These are phyloP conservation scores for Corymbia maculata DNA, from an alignment of 345 rosid species.

Conservation along the genomic window DNA sequence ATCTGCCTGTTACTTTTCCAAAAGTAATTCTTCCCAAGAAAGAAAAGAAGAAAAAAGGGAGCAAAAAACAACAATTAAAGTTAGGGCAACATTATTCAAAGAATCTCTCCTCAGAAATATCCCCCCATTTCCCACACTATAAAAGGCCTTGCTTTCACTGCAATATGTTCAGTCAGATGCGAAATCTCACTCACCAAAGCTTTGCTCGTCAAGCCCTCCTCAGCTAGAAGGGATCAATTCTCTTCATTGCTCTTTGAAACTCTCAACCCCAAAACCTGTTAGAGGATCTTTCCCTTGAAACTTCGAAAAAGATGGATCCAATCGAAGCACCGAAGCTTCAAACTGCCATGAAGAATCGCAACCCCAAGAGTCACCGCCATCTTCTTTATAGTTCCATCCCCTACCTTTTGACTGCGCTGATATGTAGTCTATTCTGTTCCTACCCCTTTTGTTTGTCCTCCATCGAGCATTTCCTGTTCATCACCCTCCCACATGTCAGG, in stretches of 20 bases:
- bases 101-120: background rate
- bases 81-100: background rate
- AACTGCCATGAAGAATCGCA: slow-evolving; percentile 10
- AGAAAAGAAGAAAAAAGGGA: background rate
- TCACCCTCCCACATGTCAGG: slow-evolving; percentile 8
- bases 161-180: slow-evolving; percentile 5
- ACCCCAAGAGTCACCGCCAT: background rate
- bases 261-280: background rate
- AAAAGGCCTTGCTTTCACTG: slow-evolving; percentile 6
- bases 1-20: slow-evolving; percentile 7
- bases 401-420: slow-evolving; percentile 13
- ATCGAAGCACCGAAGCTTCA: background rate
- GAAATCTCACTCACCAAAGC: background rate
- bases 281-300: background rate
- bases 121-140: background rate
- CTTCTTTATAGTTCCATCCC: slow-evolving; percentile 5
- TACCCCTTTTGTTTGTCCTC: slow-evolving; percentile 12
- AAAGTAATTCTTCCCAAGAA: background rate
- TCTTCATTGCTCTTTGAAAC: background rate
- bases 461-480: slow-evolving; percentile 5
- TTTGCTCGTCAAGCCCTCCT: background rate
- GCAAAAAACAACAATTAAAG: background rate
- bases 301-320: background rate
- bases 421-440: slow-evolving; percentile 10
- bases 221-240: background rate